Evolutionary conservation across 257 asterid genomes (phyloP).

Genomic region (Linderniella brevidens): DNA sequence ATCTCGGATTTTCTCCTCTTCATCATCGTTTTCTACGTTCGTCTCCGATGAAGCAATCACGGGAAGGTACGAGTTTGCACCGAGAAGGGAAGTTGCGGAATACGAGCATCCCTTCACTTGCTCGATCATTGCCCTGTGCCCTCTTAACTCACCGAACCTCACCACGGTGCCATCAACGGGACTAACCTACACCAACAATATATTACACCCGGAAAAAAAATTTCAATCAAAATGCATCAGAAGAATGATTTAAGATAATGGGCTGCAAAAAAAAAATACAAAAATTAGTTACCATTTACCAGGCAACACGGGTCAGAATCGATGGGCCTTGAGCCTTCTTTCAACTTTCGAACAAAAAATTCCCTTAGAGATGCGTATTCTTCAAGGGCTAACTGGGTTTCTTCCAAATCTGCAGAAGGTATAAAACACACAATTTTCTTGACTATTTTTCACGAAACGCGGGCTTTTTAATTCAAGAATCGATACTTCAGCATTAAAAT

Average conservation of each 20-base stretch:
- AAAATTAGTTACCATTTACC: slow-evolving; percentile 86
- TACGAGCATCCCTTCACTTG: slow-evolving; percentile 94
- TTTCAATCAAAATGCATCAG: background rate
- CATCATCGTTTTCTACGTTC: slow-evolving; percentile 20
- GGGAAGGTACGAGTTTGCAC: slow-evolving; percentile 52
- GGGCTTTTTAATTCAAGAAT: background rate
- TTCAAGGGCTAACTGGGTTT: slow-evolving; percentile 69
- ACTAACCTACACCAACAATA: slow-evolving; percentile 43
- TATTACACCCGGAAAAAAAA: background rate
- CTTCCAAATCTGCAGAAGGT: slow-evolving; percentile 54
- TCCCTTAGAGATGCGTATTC: slow-evolving; percentile 68
- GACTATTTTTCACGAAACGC: background rate
- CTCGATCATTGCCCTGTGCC: slow-evolving; percentile 82
- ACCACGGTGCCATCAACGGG: slow-evolving; percentile 90
- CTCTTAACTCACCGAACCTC: slow-evolving; percentile 73
- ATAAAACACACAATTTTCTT: slow-evolving; percentile 4
- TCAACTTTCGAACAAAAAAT: slow-evolving; percentile 68
- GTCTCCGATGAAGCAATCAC: slow-evolving; percentile 27
- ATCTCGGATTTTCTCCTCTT: slow-evolving; percentile 18
- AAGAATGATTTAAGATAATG: slow-evolving; percentile 8
- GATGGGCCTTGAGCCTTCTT: slow-evolving; percentile 70
- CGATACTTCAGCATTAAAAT: slow-evolving; percentile 5
- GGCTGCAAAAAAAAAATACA: slow-evolving; percentile 11
- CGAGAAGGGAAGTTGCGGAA: slow-evolving; percentile 75
- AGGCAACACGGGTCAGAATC: slow-evolving; percentile 58